Evolutionary conservation across 225 moss, liverwort and hornwort genomes (phyloP).

Genomic region (Anthoceros angustus): DNA sequence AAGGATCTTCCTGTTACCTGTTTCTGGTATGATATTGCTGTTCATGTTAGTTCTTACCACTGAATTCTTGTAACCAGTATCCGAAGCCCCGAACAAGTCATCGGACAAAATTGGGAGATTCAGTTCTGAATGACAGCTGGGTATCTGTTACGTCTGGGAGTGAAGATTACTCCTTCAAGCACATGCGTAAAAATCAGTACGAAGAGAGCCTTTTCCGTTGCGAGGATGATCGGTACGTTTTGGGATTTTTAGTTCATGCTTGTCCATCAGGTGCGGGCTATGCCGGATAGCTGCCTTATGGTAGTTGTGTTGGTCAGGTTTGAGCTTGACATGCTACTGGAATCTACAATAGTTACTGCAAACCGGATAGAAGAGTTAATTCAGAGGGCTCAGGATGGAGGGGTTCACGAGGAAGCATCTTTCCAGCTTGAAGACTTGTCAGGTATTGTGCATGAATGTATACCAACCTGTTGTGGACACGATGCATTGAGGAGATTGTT

Average conservation of each 20-base stretch:
- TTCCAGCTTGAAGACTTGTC: conserved; percentile 40
- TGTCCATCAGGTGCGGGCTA: background rate
- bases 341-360: conserved; percentile 49
- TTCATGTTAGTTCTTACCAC: background rate
- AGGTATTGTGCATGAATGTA: background rate
- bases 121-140: conserved; percentile 79
- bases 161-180: conserved; percentile 77
- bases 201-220: conserved; percentile 81
- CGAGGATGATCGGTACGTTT: conserved; percentile 47
- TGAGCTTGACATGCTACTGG: conserved; percentile 76
- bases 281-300: background rate
- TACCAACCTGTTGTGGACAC: background rate
- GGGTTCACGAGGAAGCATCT: conserved; percentile 26
- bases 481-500: no score
- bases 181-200: conserved; percentile 86
- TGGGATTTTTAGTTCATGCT: background rate
- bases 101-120: conserved; percentile 52
- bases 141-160: conserved; percentile 96
- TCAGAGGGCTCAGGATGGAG: conserved; percentile 30
- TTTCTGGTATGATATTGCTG: background rate
- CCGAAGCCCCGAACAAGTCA: conserved; percentile 61
- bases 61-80: conserved; percentile 10
- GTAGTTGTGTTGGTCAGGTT: conserved; percentile 13
- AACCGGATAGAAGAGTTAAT: conserved; percentile 44
- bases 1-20: background rate